Evolutionary conservation across 306 rosid species (phyloP), one percentile per base, ranked within the genome.

Genomic region (Prosopis cineraria): DNA sequence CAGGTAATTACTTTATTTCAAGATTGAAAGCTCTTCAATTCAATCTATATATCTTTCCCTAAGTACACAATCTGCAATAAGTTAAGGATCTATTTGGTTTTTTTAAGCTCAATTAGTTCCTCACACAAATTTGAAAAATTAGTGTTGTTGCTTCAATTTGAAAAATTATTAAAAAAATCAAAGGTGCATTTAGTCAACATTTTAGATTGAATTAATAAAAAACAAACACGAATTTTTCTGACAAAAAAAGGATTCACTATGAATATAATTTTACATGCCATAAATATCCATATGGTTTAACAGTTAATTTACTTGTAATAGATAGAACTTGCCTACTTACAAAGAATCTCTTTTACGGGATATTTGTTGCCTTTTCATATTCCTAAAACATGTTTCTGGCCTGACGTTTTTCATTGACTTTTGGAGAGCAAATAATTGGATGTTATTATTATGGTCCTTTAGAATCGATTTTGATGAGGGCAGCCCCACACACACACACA

Each of bases 401-500:
- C 10, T 73, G 8, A 59, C 29, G 41, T 66, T 33, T 50, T 37
- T 31, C 52, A 25, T 84, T 80, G 59, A 67, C 53, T 48, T 48
- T 31, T 36, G 41, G 19, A 34, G 75, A 70, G 59, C 16, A 29
- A 63, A 63, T 63, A 63, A 17, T 33, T 33, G 22, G 68, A 31
- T 33, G 25, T 27, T 19, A 63, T 19, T 63, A 63, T 33, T 63
- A 24, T 10, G 2, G 11, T 52, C 62, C 59, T 52, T 52, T 52
- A 58, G 1, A 30, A 60, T 13, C 10, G 10, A 20, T 83, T 47
- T 73, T 33, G n/a, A n/a, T n/a, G n/a, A 48, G 76, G 70, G 76
- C 66, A n/a, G n/a, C n/a, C n/a, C n/a, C n/a, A n/a, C n/a, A n/a
- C n/a, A n/a, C n/a, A n/a, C n/a, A n/a, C n/a, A n/a, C n/a, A n/a